Conservation (phyloP, 331 rosid genomes). For the Phaseolus coccineus region DNA sequence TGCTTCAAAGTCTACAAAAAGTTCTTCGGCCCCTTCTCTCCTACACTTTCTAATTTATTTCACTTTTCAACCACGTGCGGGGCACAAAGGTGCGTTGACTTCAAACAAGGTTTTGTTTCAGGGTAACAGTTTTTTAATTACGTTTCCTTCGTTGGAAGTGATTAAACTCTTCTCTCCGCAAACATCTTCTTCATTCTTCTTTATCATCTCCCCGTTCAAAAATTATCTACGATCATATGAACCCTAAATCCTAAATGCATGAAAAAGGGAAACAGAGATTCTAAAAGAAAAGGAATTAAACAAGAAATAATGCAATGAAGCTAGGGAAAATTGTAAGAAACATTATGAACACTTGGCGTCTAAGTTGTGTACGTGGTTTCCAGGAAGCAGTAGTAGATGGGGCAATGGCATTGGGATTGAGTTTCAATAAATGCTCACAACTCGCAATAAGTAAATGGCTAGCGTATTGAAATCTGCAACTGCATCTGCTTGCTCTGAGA, state of each 20-base stretch:
- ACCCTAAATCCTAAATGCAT: too few relatives aligned
- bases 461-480: constrained; percentile 16
- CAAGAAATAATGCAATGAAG: not conserved
- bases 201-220: not conserved
- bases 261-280: not conserved
- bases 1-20: not conserved
- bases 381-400: not conserved
- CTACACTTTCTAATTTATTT: not conserved
- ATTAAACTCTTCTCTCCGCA: not conserved
- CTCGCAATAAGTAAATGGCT: not conserved
- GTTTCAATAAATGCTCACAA: constrained; percentile 15
- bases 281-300: not conserved
- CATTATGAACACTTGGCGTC: not conserved
- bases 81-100: not conserved
- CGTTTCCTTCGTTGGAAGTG: too few relatives aligned
- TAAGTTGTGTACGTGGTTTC: too few relatives aligned
- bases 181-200: too few relatives aligned
- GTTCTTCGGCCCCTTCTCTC: not conserved
- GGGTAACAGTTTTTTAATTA: not conserved
- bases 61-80: not conserved
- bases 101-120: not conserved
- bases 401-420: constrained; percentile 23
- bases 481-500: not conserved
- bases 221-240: not conserved
- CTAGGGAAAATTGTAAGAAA: not conserved